Conservation (phyloP, 2,329 filamentous ascomycete genomes). For the Mollisia scopiformis region DNA sequence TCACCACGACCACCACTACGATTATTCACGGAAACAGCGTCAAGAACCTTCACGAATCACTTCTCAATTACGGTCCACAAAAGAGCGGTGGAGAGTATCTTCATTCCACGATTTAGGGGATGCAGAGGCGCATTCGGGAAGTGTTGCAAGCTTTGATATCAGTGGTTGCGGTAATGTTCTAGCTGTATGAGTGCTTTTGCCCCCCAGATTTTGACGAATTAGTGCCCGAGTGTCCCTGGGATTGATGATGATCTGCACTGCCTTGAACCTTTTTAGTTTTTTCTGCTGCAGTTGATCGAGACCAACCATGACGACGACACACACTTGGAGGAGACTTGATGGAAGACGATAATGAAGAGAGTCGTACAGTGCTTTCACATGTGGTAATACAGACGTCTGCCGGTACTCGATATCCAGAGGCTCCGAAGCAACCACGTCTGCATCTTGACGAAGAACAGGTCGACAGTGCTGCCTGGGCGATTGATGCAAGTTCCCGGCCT, state of each 20-base stretch:
- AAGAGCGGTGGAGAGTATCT: slow-evolving; percentile 25
- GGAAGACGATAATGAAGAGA: not conserved
- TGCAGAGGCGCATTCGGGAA: slow-evolving; percentile 8
- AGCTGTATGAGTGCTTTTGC: not conserved
- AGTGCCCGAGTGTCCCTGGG: slow-evolving; percentile 25
- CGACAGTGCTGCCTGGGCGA: not conserved
- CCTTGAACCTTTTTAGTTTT: slow-evolving; percentile 4
- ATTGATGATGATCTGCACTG: slow-evolving; percentile 25
- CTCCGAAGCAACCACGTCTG: too few species aligned
- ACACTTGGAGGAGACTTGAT: not conserved
- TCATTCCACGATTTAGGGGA: slow-evolving; percentile 6
- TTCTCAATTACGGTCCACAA: slow-evolving; percentile 15
- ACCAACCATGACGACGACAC: not conserved
- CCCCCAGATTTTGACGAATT: slow-evolving; percentile 25
- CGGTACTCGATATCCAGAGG: too few species aligned
- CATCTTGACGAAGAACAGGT: too few species aligned
- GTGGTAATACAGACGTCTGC: not conserved
- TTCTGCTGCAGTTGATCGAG: not conserved
- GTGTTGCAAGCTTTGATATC: not conserved
- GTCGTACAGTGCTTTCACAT: not conserved
- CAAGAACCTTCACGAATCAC: slow-evolving; percentile 1
- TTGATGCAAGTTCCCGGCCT: not conserved
- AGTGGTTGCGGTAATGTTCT: slow-evolving; percentile 2
- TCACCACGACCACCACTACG: not conserved
- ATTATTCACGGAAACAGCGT: slow-evolving; percentile 10